phyloP scores from a whole-genome alignment of 2,329 filamentous ascomycete species.

The Talaromyces sp. region DNA sequence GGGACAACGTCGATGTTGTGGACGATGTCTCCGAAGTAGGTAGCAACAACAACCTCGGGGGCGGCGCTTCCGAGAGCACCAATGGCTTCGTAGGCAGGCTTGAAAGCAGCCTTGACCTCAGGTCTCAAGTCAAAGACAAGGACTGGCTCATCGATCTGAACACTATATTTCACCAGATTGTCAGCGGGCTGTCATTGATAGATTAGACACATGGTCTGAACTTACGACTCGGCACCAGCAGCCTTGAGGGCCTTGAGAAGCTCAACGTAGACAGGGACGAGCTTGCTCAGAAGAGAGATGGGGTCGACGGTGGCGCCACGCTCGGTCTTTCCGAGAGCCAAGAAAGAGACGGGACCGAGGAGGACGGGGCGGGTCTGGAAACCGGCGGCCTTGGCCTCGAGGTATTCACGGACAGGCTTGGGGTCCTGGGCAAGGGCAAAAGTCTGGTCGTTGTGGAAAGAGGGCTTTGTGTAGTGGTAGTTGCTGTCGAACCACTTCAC shows the following conservation, averaged over 20 bases:
- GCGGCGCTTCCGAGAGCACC: slow-evolving; percentile 66
- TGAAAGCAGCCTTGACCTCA: slow-evolving; percentile 95
- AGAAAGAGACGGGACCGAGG: slow-evolving; percentile 94
- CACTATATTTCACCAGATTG: slow-evolving; percentile 45
- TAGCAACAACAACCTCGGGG: slow-evolving; percentile 85
- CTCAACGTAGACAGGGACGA: slow-evolving; percentile 91
- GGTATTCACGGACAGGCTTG: slow-evolving; percentile 92
- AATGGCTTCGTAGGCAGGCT: slow-evolving; percentile 92
- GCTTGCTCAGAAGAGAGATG: slow-evolving; percentile 88
- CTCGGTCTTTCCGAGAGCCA: slow-evolving; percentile 96
- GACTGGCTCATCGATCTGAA: slow-evolving; percentile 97
- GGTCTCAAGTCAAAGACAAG: slow-evolving; percentile 89
- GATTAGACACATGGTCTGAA: neutral
- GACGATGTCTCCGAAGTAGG: slow-evolving; percentile 98
- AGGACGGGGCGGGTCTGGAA: slow-evolving; percentile 90
- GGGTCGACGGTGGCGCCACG: slow-evolving; percentile 88
- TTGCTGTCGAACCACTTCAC: slow-evolving; percentile 99
- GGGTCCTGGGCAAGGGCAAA: slow-evolving; percentile 85
- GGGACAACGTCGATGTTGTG: slow-evolving; percentile 95
- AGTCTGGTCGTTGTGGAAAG: slow-evolving; percentile 91
- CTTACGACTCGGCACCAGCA: slow-evolving; percentile 71
- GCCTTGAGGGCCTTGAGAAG: slow-evolving; percentile 90
- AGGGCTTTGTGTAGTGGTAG: slow-evolving; percentile 99
- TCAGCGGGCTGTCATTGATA: neutral
- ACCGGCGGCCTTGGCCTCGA: slow-evolving; percentile 96